Evolutionary conservation across 2,329 filamentous ascomycete genomes (phyloP), one percentile per base, ranked within the genome.

Genomic region (Bipolaris oryzae): DNA sequence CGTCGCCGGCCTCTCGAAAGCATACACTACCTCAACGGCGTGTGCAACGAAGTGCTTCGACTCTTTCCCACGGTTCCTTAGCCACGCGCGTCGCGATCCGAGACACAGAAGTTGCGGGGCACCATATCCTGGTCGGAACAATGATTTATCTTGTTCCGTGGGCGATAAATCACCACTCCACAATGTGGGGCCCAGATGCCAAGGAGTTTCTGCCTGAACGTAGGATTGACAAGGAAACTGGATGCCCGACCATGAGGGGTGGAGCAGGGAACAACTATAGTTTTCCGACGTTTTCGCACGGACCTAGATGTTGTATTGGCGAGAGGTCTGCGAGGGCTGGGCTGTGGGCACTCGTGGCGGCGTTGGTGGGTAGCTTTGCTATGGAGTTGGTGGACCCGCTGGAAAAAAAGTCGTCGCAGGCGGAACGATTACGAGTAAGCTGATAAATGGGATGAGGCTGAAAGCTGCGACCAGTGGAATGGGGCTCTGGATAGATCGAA

Each of bases 11-110:
- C 64, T 77, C 10, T 69, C 81, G 79, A 81, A 58, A 69, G 66
- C n/a, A 71, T 81, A 21, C 78, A 78, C 1, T 76, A 78, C 57
- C 74, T 81, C 13, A 80, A 80, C 57, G 78, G 73, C 16, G 77
- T 81, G 58, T 80, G 77, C 69, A 78, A 79, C 61, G 80, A 78
- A 64, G 69, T 71, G 16, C 67, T 76, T 1, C 75, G 76, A 21
- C 60, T 78, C 10, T 78, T 69, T 57, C 76, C 76, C 9, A 75
- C 74, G 2, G 71, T 78, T n/a, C 74, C 76, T 10, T 72, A 13
- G 67, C 70, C 2, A 59, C 70, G 10, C 74, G 76, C 34, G 43
- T 70, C 39, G 63, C 74, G 6, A 61, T 69, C 7, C 70, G 72
- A 20, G 64, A 73, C 49, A 77, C 75, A 10, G 62, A 58, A 5